Base-by-base conservation (phyloP, 352 stramenopile species). In the Phytophthora chlamydospora region DNA sequence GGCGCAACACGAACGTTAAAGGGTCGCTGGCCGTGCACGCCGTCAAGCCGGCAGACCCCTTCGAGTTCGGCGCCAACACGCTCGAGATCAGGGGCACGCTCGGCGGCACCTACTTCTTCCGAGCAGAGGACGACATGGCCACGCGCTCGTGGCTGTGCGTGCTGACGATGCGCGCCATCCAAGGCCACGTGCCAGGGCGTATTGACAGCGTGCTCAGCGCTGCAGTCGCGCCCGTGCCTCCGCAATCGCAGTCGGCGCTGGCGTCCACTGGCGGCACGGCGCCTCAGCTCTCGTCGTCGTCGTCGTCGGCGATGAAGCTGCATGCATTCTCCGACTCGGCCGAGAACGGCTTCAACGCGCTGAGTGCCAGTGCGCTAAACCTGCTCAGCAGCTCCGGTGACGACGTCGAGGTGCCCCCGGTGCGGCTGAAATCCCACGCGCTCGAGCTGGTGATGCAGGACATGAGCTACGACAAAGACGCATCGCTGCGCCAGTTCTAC, bases 81-180 rank as follows among this genome's bases (percentile, higher is more conserved):
- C 75, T 95, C 21, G 80, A 93, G 54, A 73, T 95, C 6, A 62
- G 80, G 50, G 84, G 85, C 35, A 92, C 83, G 21, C 60, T 93
- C 5, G 86, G 86, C 19, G 86, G 79, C 48, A 95, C 76, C 29
- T 95, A 93, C 66, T 91, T 91, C 62, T 88, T 95, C 54, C 78
- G 81, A 19, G 79, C 83, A 0, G 86, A 95, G 31, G 81, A 91
- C 66, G 82, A 91, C 41, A 84, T 91, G 68, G 80, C 75, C 4
- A 81, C 81, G 48, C 79, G 84, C 43, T 88, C 84, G 49, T 95
- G 86, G 86, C 75, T 95, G 32, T 86, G 80, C 53, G 82, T 95
- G 47, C 69, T 92, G 33, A 92, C 85, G 33, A 92, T 90, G 67
- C 78, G 86, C 31, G 86, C 86, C 8, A 90, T 95, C 67, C 83